phyloP scores from a whole-genome alignment of 2,329 filamentous ascomycete genomes.

The Passalora sequoiae region DNA sequence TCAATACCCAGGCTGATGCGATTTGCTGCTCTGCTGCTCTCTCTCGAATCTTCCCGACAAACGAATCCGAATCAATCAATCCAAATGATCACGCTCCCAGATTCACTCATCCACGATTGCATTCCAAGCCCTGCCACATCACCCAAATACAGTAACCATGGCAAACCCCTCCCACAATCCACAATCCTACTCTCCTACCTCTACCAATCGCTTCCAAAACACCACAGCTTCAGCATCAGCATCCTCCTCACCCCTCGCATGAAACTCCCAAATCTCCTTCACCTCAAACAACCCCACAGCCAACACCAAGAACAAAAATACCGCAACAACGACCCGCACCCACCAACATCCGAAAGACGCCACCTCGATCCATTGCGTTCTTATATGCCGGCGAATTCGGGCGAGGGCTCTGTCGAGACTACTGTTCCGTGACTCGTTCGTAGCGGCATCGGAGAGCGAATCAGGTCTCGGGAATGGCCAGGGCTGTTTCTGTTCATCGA shows the following conservation, averaged over 20 bases:
- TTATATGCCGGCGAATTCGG: neutral
- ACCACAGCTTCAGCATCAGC: neutral
- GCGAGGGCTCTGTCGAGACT: neutral
- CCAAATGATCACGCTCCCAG: no score
- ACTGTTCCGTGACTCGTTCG: neutral
- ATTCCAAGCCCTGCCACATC: no score
- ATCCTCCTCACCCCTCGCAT: neutral
- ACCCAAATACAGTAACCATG: no score
- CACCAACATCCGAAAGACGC: neutral
- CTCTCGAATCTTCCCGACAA: no score
- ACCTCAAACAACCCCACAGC: neutral
- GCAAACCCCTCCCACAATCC: no score
- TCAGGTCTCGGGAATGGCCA: neutral
- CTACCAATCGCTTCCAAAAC: neutral
- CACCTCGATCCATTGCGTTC: neutral
- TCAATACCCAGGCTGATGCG: no score
- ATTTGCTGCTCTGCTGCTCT: no score
- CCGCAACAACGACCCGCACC: neutral
- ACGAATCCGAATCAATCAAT: no score
- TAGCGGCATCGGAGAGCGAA: neutral
- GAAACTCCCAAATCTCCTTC: neutral
- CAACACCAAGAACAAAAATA: neutral
- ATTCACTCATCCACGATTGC: no score
- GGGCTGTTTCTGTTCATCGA: neutral
- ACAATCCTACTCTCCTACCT: no score